Evolutionary conservation across 768 basidiomycete genomes (phyloP), one percentile per base, ranked within the genome.

Genomic region (Boletus patriciae): DNA sequence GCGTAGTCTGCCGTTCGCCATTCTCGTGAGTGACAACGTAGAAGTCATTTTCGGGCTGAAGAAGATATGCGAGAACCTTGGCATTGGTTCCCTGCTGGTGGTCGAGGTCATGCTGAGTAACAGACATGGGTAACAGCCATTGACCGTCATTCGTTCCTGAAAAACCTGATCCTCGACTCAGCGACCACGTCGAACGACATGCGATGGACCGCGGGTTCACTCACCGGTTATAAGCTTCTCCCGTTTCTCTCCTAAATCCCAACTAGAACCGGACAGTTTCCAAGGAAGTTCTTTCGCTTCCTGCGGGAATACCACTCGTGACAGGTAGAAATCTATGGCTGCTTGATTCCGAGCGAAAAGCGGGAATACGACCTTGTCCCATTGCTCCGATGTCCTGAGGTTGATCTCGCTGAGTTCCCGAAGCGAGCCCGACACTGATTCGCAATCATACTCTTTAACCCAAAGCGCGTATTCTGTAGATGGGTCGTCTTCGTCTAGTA

Each of bases 21-120:
- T 34, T 38, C 3, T 40, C 27, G 11, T 40, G 48, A 29, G 49
- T 27, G 1, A 53, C 52, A 29, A 52, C 57, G 55, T 68, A 59
- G 55, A 50, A 34, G 55, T 55, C 23, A 11, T 54, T 52, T 55
- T 67, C 50, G 40, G 58, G 56, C 23, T 49, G 70, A 6, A 75
- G 54, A n/a, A 74, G 63, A 25, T 67, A 65, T 1, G 59, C 43
- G 10, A 74, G 59, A 41, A 66, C 58, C 58, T 63, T 70, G 0
- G 83, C 83, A 48, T 80, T 80, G 5, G 79, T 81, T 31, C 73
- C 67, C 6, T 43, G 27, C 36, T 73, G 71, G 10, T 60, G 59
- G 7, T 59, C 50, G 4, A 52, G 55, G 23, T 73, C 71, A 11
- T 25, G 41, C 42, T 74, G 72, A 16, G 43, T 23, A 3, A 77